Base-by-base conservation (phyloP, 169 alveolate species). In the Cryptosporidium tyzzeri region DNA sequence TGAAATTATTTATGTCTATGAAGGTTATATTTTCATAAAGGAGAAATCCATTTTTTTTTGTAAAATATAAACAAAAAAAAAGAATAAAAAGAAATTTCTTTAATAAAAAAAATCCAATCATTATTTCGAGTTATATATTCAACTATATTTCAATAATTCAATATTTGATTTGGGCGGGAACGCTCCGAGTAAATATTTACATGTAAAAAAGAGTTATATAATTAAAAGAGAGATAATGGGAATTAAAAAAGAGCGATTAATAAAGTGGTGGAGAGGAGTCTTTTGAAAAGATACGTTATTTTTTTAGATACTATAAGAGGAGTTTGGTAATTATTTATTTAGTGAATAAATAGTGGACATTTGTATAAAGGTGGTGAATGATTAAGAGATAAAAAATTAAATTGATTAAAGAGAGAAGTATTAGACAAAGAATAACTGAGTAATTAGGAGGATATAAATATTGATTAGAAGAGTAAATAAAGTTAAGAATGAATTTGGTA, bases 201-300 rank as follows among this genome's bases (percentile, higher is more conserved):
- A 55, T 55, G 67, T 21, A 55, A n/a, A n/a, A 31, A 55, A 55
- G 67, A 55, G 67, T 26, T 55, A 55, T 55, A 55, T 16, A 23
- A 55, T 21, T 55, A 55, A 55, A 45, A 55, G 29, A 55, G 67
- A 55, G 67, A 55, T 55, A 29, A 3, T 55, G 67, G 67, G 67
- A 55, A 23, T 23, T 55, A 55, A 55, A 55, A 55, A 55, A 55
- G 67, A 55, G 67, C 67, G 67, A 55, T 55, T 55, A 55, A 23
- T 23, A 55, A 41, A 26, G 16, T 35, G 39, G 37, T 55, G n/a
- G 8, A 16, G 37, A 26, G 67, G 37, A 55, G 18, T 3, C 6
- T 55, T 35, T 3, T 26, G 18, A 55, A 37, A 55, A 23, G 67
- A 55, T 55, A 55, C 35, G 29, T 9, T 26, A 23, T 55, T 55